These are phyloP conservation scores for Talaromyces sp. DNA, from an alignment of 2,329 filamentous ascomycete genomes.

Conservation along the genomic window DNA sequence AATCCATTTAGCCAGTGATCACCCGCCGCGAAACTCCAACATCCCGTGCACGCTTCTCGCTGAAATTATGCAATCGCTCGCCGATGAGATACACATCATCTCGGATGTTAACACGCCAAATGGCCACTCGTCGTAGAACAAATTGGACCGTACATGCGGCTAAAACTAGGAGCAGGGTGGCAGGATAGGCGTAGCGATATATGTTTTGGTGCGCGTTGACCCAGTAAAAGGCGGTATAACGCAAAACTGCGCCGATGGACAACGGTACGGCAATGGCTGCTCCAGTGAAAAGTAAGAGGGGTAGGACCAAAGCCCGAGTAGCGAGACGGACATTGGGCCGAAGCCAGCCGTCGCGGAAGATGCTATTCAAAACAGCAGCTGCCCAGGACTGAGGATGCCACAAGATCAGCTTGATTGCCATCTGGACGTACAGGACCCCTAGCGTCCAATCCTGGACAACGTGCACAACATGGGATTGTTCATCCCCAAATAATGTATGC, in stretches of 20 bases:
- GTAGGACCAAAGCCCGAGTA: slow-evolving; percentile 84
- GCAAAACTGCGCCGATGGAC: slow-evolving; percentile 56
- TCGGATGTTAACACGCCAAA: slow-evolving; percentile 79
- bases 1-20: slow-evolving; percentile 30
- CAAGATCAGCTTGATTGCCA: slow-evolving; percentile 70
- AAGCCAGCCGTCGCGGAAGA: slow-evolving; percentile 74
- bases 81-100: slow-evolving; percentile 97
- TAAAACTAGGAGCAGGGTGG: slow-evolving; percentile 58
- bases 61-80: slow-evolving; percentile 92
- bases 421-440: slow-evolving; percentile 85
- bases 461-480: slow-evolving; percentile 60
- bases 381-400: slow-evolving; percentile 70
- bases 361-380: slow-evolving; percentile 72
- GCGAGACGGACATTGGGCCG: slow-evolving; percentile 77
- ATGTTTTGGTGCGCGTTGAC: slow-evolving; percentile 44
- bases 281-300: slow-evolving; percentile 64
- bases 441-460: slow-evolving; percentile 94
- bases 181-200: slow-evolving; percentile 76
- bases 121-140: slow-evolving; percentile 60
- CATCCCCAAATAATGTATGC: slow-evolving; percentile 68
- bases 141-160: slow-evolving; percentile 47
- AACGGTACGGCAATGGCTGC: slow-evolving; percentile 68
- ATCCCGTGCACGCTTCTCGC: slow-evolving; percentile 55
- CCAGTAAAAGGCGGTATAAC: slow-evolving; percentile 45
- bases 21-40: slow-evolving; percentile 42